Evolutionary conservation across 176 grass and related monocot species (phyloP), one percentile per base, ranked within the genome.

Genomic region (Thalia dealbata): DNA sequence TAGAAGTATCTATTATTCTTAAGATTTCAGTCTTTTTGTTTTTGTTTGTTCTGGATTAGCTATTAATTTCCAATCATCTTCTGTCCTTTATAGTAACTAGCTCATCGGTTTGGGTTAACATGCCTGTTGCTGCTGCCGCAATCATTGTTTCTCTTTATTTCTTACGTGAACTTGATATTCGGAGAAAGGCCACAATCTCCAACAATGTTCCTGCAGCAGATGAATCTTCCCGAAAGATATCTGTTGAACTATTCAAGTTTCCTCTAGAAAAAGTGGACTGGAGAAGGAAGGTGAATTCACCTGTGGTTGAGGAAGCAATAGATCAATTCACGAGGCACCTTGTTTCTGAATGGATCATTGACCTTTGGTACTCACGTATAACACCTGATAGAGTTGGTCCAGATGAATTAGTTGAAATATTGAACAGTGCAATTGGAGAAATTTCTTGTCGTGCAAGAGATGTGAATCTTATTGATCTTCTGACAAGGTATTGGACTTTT

Each of bases 281-380:
- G 95, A 88, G 75, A 77, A 88, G 68, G 76, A 99, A 88, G 75
- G 90, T 99, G 79, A 91, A 99, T 63, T 99, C 95, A 0, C 90
- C 85, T 74, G 75, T 85, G 67, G 95, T 93, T 67, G 95, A 92
- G 83, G 87, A 55, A 80, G 95, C 95, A 76, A 71, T 93, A 55
- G 90, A 99, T 67, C 85, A 91, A 68, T 93, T 99, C 73, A 85
- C 89, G 45, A 88, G 95, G 63, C 90, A 93, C 64, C 79, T 99
- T 66, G 70, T 93, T 64, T 84, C 81, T 32, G 95, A 99, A 69
- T 99, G 95, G 95, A 79, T 99, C 55, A 88, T 90, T 9, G 95
- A 93, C 86, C 81, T 99, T 19, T 99, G 95, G 95, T 99, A 99
- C 78, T 91, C 85, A 24, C 89, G 83, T 79, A 78, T 99, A 84